Percentiles rank a stretch among this genome's conserved stretches.
Evolutionary conservation across 768 basidiomycete species (phyloP).

Genomic region (Lentinula sp.): DNA sequence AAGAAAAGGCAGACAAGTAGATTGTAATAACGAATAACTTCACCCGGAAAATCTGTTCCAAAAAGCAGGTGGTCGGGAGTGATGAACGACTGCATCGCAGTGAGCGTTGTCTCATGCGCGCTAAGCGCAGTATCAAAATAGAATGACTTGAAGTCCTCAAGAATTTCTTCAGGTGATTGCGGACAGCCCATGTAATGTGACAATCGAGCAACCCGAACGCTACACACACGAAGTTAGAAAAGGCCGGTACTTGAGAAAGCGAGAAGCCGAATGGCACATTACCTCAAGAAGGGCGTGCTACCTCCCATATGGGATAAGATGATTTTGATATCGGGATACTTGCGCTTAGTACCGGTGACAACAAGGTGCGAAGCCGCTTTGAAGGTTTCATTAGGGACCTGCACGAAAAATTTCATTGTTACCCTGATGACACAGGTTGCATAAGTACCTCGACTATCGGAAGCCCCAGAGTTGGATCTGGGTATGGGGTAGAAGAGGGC

Average conservation of each 20-base stretch:
- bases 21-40: slow-evolving; percentile 9
- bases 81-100: slow-evolving; percentile 46
- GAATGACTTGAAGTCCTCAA: slow-evolving; percentile 64
- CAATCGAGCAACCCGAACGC: slow-evolving; percentile 62
- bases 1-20: not conserved
- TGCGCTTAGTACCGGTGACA: slow-evolving; percentile 61
- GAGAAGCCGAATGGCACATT: not conserved
- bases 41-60: slow-evolving; percentile 79
- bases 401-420: not conserved
- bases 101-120: slow-evolving; percentile 46
- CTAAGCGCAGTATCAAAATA: slow-evolving; percentile 73
- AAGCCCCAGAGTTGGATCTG: slow-evolving; percentile 58
- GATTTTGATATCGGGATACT: slow-evolving; percentile 52
- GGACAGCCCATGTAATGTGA: slow-evolving; percentile 65
- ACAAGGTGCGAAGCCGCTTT: slow-evolving; percentile 78
- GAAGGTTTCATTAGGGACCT: slow-evolving; percentile 81
- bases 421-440: not conserved
- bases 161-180: slow-evolving; percentile 57
- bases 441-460: slow-evolving; percentile 58
- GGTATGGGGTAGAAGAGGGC: slow-evolving; percentile 57
- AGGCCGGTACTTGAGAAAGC: not conserved
- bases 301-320: slow-evolving; percentile 77
- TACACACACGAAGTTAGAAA: slow-evolving; percentile 15
- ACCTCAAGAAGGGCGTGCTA: slow-evolving; percentile 46
- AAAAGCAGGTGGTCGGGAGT: slow-evolving; percentile 50